Base-by-base conservation (phyloP, 306 rosid species). In the Mimosa bimucronata region DNA sequence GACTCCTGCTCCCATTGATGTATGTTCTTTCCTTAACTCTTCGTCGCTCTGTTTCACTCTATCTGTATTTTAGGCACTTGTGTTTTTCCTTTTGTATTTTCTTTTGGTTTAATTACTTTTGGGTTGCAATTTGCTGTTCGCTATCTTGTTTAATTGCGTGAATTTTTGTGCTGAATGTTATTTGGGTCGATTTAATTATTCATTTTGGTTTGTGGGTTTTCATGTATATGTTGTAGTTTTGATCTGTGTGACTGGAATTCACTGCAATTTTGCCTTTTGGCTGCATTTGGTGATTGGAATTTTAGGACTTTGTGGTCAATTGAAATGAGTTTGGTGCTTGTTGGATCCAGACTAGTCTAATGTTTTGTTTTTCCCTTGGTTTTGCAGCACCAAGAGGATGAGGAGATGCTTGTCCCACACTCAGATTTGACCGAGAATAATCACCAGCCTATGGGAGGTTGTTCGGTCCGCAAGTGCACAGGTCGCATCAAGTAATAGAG, bases 371-470 rank as follows among this genome's bases (percentile, higher is more conserved):
- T 26, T n/a, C n/a, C n/a, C 61, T 13, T 53, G 66, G 78, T 4
- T 83, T 86, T 77, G 70, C 90, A 90, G 97, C 94, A 86, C 74
- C 94, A 86, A 74, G 97, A 92, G 90, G 97, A 92, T 37, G 94
- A 92, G 75, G 97, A 90, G 88, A 89, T 89, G 92, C 97, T 92
- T 68, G 93, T 92, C 50, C 97, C 94, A 34, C 94, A 88, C 71
- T 82, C 97, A 3, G 97, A 92, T 88, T 88, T 90, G 85, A 85
- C 92, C 0, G 94, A 90, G 83, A 90, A 88, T 81, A 88, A 90
- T 87, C 94, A 90, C 77, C 94, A 92, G 61, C 91, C 93, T 23
- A 90, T 90, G 97, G 97, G n/a, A n/a, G n/a, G n/a, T n/a, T n/a
- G n/a, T n/a, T n/a, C n/a, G n/a, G n/a, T n/a, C n/a, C n/a, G n/a